phyloP scores from a whole-genome alignment of 345 rosid genomes.

The Corchorus capsularis region DNA sequence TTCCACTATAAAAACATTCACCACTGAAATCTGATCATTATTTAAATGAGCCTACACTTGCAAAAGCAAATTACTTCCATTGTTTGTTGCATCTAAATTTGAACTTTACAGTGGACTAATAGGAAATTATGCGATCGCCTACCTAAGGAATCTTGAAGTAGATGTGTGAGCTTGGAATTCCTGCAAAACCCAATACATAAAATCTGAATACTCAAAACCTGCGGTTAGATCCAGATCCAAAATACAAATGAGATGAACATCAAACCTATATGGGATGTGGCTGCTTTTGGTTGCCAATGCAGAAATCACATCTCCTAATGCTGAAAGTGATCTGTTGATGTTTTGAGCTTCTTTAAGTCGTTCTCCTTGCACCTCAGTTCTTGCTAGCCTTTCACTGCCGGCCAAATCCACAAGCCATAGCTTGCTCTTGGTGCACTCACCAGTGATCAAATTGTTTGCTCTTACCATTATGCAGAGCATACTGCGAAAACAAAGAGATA shows the following conservation, averaged over 20 bases:
- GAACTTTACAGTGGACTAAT: not conserved
- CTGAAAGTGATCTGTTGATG: slow-evolving; percentile 47
- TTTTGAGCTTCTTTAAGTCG: slow-evolving; percentile 51
- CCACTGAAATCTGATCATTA: not conserved
- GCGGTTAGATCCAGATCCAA: not conserved
- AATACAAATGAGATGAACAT: slow-evolving; percentile 7
- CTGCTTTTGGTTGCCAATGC: slow-evolving; percentile 46
- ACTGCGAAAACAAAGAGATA: slow-evolving; percentile 28
- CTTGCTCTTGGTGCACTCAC: slow-evolving; percentile 52
- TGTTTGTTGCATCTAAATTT: not conserved
- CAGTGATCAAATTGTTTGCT: slow-evolving; percentile 49
- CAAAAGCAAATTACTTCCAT: not conserved
- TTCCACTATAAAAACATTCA: not conserved
- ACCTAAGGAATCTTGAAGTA: slow-evolving; percentile 52
- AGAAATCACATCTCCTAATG: slow-evolving; percentile 49
- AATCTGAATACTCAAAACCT: not conserved
- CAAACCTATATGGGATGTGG: slow-evolving; percentile 46
- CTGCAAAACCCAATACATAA: slow-evolving; percentile 25
- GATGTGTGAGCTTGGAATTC: slow-evolving; percentile 50
- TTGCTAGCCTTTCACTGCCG: slow-evolving; percentile 51
- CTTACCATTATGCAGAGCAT: slow-evolving; percentile 48
- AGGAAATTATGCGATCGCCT: slow-evolving; percentile 7
- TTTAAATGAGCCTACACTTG: not conserved
- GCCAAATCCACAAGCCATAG: slow-evolving; percentile 54
- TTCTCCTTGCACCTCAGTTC: slow-evolving; percentile 49